Percentiles rank a stretch among this genome's conserved stretches.
phyloP scores from a whole-genome alignment of 2,329 filamentous ascomycete genomes.

The Fusarium sp. region DNA sequence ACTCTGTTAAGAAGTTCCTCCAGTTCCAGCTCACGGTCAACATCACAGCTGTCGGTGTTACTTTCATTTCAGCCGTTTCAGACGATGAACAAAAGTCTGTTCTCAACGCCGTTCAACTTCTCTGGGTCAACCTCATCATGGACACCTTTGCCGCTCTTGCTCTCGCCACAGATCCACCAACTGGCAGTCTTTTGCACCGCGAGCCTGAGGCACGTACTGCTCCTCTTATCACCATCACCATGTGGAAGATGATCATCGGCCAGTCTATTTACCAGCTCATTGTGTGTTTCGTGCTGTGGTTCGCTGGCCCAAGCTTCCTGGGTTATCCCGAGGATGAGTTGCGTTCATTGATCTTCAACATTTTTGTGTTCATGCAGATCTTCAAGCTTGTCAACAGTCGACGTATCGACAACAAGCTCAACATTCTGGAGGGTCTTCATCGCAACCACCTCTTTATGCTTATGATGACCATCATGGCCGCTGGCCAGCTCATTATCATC shows the following conservation, averaged over 20 bases:
- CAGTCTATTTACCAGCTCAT: conserved; percentile 72
- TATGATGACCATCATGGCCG: conserved; percentile 53
- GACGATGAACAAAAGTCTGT: conserved; percentile 69
- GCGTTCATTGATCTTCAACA: conserved; percentile 75
- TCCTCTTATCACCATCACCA: conserved; percentile 79
- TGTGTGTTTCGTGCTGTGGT: conserved; percentile 73
- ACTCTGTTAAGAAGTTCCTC: conserved; percentile 77
- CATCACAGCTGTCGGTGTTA: conserved; percentile 76
- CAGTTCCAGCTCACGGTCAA: conserved; percentile 81
- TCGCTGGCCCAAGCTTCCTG: conserved; percentile 70
- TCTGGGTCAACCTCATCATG: conserved; percentile 81
- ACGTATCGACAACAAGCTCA: conserved; percentile 86
- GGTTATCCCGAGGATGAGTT: conserved; percentile 62
- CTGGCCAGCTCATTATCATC: conserved; percentile 43
- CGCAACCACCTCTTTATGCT: conserved; percentile 41
- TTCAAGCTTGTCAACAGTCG: conserved; percentile 78
- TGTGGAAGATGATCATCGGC: conserved; percentile 77
- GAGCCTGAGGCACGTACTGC: conserved; percentile 72
- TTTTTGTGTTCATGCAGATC: conserved; percentile 80
- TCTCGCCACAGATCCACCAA: conserved; percentile 74
- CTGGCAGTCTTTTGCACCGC: conserved; percentile 70
- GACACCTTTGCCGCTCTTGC: conserved; percentile 77
- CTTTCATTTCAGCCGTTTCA: conserved; percentile 74
- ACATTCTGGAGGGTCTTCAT: conserved; percentile 82
- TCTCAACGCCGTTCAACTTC: conserved; percentile 75